These are phyloP conservation scores for Salix brachista DNA, from an alignment of 345 rosid genomes.

Conservation along the genomic window DNA sequence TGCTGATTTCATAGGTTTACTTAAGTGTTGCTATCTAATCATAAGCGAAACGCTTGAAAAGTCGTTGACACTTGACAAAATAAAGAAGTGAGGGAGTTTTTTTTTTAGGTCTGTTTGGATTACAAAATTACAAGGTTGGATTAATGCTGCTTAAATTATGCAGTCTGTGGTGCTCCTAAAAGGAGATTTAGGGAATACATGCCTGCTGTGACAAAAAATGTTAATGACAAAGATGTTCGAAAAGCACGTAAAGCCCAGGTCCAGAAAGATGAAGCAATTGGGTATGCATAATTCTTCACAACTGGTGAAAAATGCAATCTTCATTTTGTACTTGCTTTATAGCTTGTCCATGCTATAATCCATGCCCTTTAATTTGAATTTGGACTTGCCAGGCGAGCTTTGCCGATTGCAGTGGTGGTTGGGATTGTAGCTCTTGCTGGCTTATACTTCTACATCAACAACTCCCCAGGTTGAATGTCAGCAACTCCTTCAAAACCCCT, in stretches of 20 bases:
- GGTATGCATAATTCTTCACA: conserved; percentile 32
- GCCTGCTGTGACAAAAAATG: conserved; percentile 61
- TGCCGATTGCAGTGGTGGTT: conserved; percentile 68
- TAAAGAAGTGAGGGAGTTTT: neutral
- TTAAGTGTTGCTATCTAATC: neutral
- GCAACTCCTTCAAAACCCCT: neutral
- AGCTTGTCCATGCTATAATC: neutral
- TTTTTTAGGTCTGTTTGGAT: neutral
- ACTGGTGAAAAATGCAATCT: neutral
- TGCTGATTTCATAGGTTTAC: neutral
- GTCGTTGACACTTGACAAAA: neutral
- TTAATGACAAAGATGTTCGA: conserved; percentile 51
- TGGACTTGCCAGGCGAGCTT: conserved; percentile 46
- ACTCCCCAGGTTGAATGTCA: conserved; percentile 19
- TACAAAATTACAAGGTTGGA: neutral
- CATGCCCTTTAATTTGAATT: neutral
- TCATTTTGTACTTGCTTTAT: neutral
- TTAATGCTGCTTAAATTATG: neutral
- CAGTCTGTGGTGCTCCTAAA: conserved; percentile 97
- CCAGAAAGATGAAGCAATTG: conserved; percentile 67
- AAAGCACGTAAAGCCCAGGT: conserved; percentile 74
- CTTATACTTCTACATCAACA: conserved; percentile 73
- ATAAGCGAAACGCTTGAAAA: neutral
- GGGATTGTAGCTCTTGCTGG: conserved; percentile 69
- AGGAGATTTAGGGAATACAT: conserved; percentile 68